Evolutionary conservation across 257 asterid species (phyloP).

Genomic region (Mitragyna speciosa): DNA sequence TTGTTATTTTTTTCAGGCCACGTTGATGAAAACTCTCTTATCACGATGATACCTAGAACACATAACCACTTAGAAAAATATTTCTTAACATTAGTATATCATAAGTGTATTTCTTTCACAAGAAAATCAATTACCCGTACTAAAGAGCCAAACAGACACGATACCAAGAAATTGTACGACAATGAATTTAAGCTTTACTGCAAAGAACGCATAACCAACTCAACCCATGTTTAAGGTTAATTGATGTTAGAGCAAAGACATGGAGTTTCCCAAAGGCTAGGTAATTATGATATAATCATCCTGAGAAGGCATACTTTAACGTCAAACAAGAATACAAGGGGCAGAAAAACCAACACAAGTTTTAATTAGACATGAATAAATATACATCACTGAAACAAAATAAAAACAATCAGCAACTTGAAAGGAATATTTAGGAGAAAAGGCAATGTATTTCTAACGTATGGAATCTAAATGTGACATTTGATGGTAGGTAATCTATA

Average conservation of each 20-base stretch:
- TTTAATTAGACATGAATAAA: conserved; percentile 5
- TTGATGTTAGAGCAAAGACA: neutral
- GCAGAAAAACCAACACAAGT: neutral
- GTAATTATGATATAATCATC: neutral
- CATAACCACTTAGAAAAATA: no score
- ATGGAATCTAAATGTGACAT: neutral
- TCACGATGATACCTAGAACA: no score
- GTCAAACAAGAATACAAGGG: neutral
- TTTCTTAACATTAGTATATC: no score
- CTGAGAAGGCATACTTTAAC: neutral
- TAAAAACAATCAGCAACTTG: conserved; percentile 23
- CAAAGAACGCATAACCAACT: no score
- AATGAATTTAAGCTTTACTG: no score
- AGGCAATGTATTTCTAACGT: neutral
- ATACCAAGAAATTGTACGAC: no score
- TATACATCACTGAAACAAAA: conserved; percentile 26
- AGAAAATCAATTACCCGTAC: no score
- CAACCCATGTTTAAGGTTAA: no score
- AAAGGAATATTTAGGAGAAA: conserved; percentile 18
- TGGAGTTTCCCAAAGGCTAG: neutral
- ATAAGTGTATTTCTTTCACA: no score
- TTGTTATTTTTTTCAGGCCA: no score
- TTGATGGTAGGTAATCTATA: conserved; percentile 16
- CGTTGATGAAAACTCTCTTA: no score
- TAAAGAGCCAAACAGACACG: no score